These are phyloP conservation scores for Coemansia sp. DNA, from an alignment of 192 early-diverging fungal species.

Conservation along the genomic window DNA sequence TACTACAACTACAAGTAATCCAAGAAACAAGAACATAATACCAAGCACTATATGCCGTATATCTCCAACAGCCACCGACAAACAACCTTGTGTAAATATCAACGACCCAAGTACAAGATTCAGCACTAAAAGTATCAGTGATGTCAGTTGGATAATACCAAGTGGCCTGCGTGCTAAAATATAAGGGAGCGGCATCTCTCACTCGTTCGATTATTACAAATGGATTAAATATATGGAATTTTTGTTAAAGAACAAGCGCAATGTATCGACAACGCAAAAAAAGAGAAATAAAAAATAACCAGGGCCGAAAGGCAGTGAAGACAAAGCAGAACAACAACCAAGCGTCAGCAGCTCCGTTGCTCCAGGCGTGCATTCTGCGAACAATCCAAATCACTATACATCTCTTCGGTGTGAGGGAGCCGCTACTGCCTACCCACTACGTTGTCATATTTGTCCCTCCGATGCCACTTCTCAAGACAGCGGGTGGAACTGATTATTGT, in stretches of 20 bases:
- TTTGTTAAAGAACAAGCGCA: conserved; percentile 7
- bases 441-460: not conserved
- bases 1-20: conserved; percentile 7
- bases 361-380: not conserved
- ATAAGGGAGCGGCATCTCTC: conserved; percentile 41
- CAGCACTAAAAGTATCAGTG: conserved; percentile 23
- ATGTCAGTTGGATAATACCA: conserved; percentile 16
- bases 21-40: conserved; percentile 28
- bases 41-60: conserved; percentile 48
- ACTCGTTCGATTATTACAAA: not conserved
- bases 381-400: not conserved
- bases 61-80: conserved; percentile 28
- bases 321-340: not conserved
- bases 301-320: not conserved
- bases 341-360: not conserved
- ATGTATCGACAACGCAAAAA: conserved; percentile 2
- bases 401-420: not conserved
- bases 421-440: not conserved
- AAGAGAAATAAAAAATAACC: not conserved
- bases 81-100: conserved; percentile 35
- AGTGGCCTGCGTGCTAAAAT: conserved; percentile 36
- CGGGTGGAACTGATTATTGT: not conserved
- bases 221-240: conserved; percentile 3
- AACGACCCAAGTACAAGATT: conserved; percentile 26
- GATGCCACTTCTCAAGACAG: not conserved